Conservation (phyloP, 2,329 filamentous ascomycete species). For the Aspergillaceae sp. region DNA sequence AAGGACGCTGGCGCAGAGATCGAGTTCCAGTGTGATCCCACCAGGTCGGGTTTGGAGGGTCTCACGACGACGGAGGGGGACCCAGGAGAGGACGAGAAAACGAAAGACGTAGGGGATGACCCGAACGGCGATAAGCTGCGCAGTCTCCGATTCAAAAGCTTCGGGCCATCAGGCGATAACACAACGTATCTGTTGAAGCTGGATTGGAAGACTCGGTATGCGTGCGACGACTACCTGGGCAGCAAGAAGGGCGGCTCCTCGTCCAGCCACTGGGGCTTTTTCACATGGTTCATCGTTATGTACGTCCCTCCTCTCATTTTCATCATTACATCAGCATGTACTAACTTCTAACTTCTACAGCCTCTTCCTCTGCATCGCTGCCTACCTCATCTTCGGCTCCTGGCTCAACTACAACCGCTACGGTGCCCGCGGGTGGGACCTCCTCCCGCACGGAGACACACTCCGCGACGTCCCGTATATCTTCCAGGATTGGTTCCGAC, state of each 20-base stretch:
- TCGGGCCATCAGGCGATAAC: slow-evolving; percentile 49
- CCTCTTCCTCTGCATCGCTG: slow-evolving; percentile 70
- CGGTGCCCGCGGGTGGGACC: slow-evolving; percentile 88
- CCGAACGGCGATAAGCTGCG: slow-evolving; percentile 29
- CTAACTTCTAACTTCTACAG: slow-evolving; percentile 39
- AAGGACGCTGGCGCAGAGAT: slow-evolving; percentile 56
- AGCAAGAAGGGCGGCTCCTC: slow-evolving; percentile 36
- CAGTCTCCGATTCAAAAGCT: slow-evolving; percentile 69
- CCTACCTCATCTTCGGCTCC: slow-evolving; percentile 94
- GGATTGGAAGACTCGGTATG: slow-evolving; percentile 81
- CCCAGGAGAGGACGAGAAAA: slow-evolving; percentile 19
- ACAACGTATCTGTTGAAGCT: slow-evolving; percentile 59
- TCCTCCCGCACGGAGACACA: slow-evolving; percentile 84
- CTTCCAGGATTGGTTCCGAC: slow-evolving; percentile 75
- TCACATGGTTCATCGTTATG: slow-evolving; percentile 95
- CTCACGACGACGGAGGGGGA: slow-evolving; percentile 19
- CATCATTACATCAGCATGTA: not conserved
- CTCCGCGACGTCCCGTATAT: slow-evolving; percentile 89
- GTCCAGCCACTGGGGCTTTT: slow-evolving; percentile 75
- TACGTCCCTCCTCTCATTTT: slow-evolving; percentile 44
- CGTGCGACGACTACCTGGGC: slow-evolving; percentile 57
- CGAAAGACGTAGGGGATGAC: slow-evolving; percentile 5
- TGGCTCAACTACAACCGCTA: slow-evolving; percentile 99
- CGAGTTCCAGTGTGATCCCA: slow-evolving; percentile 72
- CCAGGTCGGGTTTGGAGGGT: slow-evolving; percentile 62